These are phyloP conservation scores for Suhomyces wounanorum DNA, from an alignment of 1,139 yeast genomes.

Conservation along the genomic window DNA sequence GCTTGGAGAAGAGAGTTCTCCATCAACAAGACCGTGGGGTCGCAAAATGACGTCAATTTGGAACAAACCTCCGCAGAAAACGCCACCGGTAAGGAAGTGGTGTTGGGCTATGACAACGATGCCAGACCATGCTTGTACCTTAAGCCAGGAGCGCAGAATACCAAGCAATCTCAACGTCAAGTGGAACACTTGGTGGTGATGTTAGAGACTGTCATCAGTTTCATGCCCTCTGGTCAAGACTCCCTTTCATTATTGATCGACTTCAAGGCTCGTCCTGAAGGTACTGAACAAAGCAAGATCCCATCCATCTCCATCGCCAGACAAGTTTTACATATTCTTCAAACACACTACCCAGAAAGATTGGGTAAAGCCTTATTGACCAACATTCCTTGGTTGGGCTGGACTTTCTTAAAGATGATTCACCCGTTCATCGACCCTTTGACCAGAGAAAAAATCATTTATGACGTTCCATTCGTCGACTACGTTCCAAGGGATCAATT, in stretches of 20 bases:
- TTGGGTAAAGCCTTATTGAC: conserved; percentile 88
- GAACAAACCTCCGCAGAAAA: conserved; percentile 38
- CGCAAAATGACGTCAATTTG: conserved; percentile 38
- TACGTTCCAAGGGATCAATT: conserved; percentile 82
- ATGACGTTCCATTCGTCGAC: conserved; percentile 81
- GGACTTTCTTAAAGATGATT: conserved; percentile 84
- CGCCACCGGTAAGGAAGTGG: conserved; percentile 51
- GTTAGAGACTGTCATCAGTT: conserved; percentile 50
- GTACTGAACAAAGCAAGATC: conserved; percentile 62
- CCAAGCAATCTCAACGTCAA: conserved; percentile 45
- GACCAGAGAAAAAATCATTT: conserved; percentile 88
- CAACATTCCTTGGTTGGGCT: conserved; percentile 90
- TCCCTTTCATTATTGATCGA: conserved; percentile 49
- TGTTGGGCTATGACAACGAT: conserved; percentile 49
- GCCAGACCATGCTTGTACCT: conserved; percentile 51
- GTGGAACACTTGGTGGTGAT: conserved; percentile 53
- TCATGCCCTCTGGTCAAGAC: conserved; percentile 54
- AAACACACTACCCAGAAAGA: conserved; percentile 95
- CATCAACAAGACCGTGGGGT: conserved; percentile 32
- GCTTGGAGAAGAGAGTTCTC: conserved; percentile 55
- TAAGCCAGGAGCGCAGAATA: conserved; percentile 52
- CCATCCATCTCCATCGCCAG: conserved; percentile 84
- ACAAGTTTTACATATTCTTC: conserved; percentile 82
- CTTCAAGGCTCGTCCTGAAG: conserved; percentile 43
- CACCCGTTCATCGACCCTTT: conserved; percentile 95